Percentiles rank a stretch among this genome's conserved stretches.
phyloP scores from a whole-genome alignment of 192 early-diverging fungal species.

The Neocallimastix lanati region DNA sequence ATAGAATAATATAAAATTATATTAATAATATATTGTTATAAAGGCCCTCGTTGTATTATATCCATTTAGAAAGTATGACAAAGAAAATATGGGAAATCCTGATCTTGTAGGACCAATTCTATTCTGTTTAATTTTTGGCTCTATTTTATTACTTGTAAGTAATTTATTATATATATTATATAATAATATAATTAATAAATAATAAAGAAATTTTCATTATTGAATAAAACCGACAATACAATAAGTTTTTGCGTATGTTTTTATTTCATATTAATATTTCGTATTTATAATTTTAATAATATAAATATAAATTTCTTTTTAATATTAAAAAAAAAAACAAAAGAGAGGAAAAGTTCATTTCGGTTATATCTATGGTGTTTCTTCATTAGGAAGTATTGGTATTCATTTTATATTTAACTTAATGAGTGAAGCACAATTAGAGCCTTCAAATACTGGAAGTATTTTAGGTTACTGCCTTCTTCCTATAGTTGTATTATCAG shows the following conservation, averaged over 20 bases:
- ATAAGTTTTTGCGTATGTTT: no score
- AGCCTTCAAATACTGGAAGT: constrained; percentile 68
- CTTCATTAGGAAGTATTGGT: constrained; percentile 62
- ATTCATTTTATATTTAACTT: constrained; percentile 81
- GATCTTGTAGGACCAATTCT: constrained; percentile 89
- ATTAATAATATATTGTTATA: no score
- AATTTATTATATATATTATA: no score
- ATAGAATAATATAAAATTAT: no score
- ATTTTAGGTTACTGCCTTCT: constrained; percentile 94
- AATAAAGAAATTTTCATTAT: no score
- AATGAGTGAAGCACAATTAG: constrained; percentile 81
- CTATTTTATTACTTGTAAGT: constrained; percentile 64
- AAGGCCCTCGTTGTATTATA: constrained; percentile 10
- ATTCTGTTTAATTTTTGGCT: constrained; percentile 79
- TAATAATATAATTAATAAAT: no score
- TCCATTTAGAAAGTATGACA: constrained; percentile 34
- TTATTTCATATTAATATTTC: no score
- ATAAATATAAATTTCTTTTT: no score
- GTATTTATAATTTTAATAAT: no score
- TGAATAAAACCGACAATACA: no score
- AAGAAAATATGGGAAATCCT: constrained; percentile 84
- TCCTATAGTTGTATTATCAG: constrained; percentile 81
- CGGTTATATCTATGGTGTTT: constrained; percentile 94
- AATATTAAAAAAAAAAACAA: background rate
- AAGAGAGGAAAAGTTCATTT: constrained; percentile 86